phyloP scores from a whole-genome alignment of 352 stramenopile genomes.

The Phytophthora lateralis region DNA sequence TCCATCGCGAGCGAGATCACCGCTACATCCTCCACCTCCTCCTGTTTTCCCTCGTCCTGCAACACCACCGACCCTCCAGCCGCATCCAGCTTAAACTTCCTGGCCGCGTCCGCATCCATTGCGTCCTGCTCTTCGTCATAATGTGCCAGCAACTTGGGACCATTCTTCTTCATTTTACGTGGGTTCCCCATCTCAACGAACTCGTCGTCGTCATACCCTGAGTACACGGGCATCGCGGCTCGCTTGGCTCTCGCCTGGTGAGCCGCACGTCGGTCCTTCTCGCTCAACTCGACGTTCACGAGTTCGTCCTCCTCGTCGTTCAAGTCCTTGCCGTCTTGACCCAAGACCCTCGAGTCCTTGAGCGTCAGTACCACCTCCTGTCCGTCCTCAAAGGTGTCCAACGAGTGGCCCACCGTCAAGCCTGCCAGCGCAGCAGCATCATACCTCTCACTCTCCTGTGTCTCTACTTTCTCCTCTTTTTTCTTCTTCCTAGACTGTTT shows the following conservation, averaged over 20 bases:
- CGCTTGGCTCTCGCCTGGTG: constrained; percentile 52
- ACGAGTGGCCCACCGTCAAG: constrained; percentile 91
- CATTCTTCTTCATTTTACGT: constrained; percentile 44
- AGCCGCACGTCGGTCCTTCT: constrained; percentile 61
- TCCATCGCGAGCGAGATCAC: constrained; percentile 71
- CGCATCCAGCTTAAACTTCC: constrained; percentile 68
- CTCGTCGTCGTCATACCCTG: constrained; percentile 96
- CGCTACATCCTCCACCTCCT: constrained; percentile 45
- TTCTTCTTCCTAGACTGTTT: constrained; percentile 49
- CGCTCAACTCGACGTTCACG: constrained; percentile 84
- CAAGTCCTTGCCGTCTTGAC: constrained; percentile 79
- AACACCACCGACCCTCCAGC: constrained; percentile 30
- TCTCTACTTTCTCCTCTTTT: constrained; percentile 20
- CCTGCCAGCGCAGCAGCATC: constrained; percentile 78
- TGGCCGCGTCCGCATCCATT: constrained; percentile 35
- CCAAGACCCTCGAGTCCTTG: constrained; percentile 89
- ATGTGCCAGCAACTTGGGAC: constrained; percentile 72
- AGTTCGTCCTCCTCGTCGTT: constrained; percentile 84
- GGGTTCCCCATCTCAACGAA: constrained; percentile 88
- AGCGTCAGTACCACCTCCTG: constrained; percentile 95
- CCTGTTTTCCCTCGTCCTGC: constrained; percentile 12
- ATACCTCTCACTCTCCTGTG: constrained; percentile 43
- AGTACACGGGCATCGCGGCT: constrained; percentile 87
- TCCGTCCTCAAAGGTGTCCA: constrained; percentile 89
- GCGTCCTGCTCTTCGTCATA: constrained; percentile 89